A percentile compares a stretch with the other conserved stretches of the same genome.
phyloP scores from a whole-genome alignment of 2,329 filamentous ascomycete species.

The Phaeosphaeria sp. region DNA sequence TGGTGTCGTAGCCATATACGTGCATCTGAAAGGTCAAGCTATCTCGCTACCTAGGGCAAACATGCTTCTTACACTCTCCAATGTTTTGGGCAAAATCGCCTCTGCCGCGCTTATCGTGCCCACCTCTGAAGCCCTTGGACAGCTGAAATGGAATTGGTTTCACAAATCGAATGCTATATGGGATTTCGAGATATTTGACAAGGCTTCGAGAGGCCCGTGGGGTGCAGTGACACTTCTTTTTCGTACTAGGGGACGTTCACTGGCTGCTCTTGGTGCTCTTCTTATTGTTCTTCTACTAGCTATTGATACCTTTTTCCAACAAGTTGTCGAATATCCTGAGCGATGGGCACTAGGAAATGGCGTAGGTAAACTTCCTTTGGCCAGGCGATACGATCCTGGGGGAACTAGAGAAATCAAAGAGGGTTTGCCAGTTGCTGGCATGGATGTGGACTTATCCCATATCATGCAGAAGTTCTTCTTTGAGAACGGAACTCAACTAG shows the following conservation, averaged over 20 bases:
- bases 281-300: constrained; percentile 14
- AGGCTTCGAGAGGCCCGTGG: constrained; percentile 20
- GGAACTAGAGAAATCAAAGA: not conserved
- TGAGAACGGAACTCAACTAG: constrained; percentile 28
- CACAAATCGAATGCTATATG: constrained; percentile 23
- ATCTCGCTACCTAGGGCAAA: not conserved
- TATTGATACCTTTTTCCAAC: constrained; percentile 12
- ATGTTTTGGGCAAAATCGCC: constrained; percentile 20
- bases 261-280: constrained; percentile 16
- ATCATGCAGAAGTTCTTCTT: constrained; percentile 15
- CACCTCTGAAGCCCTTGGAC: constrained; percentile 31
- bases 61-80: constrained; percentile 11
- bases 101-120: constrained; percentile 30
- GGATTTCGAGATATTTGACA: constrained; percentile 45
- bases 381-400: constrained; percentile 8
- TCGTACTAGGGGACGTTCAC: constrained; percentile 17
- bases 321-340: constrained; percentile 32
- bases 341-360: constrained; percentile 20
- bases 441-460: constrained; percentile 5
- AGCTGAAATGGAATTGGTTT: constrained; percentile 39
- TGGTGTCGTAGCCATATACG: constrained; percentile 11
- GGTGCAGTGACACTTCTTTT: constrained; percentile 19
- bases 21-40: not conserved
- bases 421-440: not conserved
- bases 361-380: constrained; percentile 16